Evolutionary conservation across 345 rosid genomes (phyloP), one percentile per base, ranked within the genome.

Genomic region (Arabidopsis arenosa): DNA sequence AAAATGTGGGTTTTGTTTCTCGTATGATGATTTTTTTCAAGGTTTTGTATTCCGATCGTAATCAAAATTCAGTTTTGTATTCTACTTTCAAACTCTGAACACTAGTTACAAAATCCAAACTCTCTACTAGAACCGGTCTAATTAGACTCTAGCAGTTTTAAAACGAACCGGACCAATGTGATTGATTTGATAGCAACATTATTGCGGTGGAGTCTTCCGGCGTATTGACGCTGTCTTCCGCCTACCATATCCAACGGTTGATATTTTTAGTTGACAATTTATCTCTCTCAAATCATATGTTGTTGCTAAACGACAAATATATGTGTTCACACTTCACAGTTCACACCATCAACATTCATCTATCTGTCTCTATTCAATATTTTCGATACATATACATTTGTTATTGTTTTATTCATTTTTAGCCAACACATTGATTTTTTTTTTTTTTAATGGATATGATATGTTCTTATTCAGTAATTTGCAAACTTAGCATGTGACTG

Each of bases 301-400:
- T 54, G 4, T 15, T 17, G 45, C 30, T 36, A 15, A 59, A 36
- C 44, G 44, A 59, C 45, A 59, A 9, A 1, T 35, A 15, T 36
- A 5, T 36, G 6, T 17, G 44, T 35, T 35, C 44, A 35, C 63
- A 58, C 44, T 58, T 18, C 21, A 18, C 21, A 18, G 21, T 58
- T 58, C 63, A 15, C 43, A 58, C 35, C 63, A 58, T 35, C 43
- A 7, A 7, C 7, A 35, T 58, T 32, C 26, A 54, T 54, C 58
- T 44, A n/a, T 17, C 30, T 51, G 56, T 21, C 5, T 0, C 9
- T 41, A 21, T 51, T 26, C 58, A 26, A 26, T 10, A 52, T 23
- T 52, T 47, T 1, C 2, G 3, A n/a, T 48, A 23, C 32, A 53
- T 52, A 2, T 23, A 23, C 57, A 53, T 21, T 23, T 17, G 26